Evolutionary conservation across 2,329 filamentous ascomycete genomes (phyloP), one percentile per base, ranked within the genome.

Genomic region (Fusarium anthophilum): DNA sequence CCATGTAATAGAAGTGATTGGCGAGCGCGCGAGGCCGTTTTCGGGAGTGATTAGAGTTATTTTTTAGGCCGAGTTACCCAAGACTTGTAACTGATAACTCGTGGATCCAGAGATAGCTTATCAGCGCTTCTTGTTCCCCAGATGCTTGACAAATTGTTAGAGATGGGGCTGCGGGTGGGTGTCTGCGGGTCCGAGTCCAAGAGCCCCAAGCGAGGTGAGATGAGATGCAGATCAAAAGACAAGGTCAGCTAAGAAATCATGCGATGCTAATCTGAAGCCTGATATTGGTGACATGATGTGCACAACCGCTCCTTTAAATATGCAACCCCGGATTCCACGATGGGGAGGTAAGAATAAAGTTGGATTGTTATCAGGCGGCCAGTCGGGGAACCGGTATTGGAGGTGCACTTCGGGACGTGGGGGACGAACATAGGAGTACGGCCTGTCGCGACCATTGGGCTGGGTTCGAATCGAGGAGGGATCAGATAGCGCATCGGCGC

Each of bases 91-190:
- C 55, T 73, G 74, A 75, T 70, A 76, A 63, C 55, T 70, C 57
- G 35, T 76, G 69, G 66, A 70, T 64, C 63, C 37, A 62, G 47
- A 78, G 77, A 77, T 77, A 77, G 75, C 77, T 78, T 78, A 78
- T 78, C 77, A 77, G 74, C 43, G 54, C 48, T 61, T 61, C 41
- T 58, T 61, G 43, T 76, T 64, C 62, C 38, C 51, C 53, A 38
- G 56, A 51, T 53, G 63, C 43, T 73, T 66, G 66, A 51, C 70
- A 69, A 78, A 63, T 75, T 66, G 75, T 35, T 53, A 50, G 38
- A 51, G 62, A 55, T 30, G 55, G 72, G 68, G 54, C 32, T 26
- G 47, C 53, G 53, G 62, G 70, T 70, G 73, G 72, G 60, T 60
- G 63, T 66, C 54, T 73, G 75, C 72, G 76, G 76, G 75, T 74